A percentile compares a stretch with the other conserved stretches of the same genome.
phyloP scores from a whole-genome alignment of 2,329 filamentous ascomycete genomes.

The Pestalotiopsis sp. region DNA sequence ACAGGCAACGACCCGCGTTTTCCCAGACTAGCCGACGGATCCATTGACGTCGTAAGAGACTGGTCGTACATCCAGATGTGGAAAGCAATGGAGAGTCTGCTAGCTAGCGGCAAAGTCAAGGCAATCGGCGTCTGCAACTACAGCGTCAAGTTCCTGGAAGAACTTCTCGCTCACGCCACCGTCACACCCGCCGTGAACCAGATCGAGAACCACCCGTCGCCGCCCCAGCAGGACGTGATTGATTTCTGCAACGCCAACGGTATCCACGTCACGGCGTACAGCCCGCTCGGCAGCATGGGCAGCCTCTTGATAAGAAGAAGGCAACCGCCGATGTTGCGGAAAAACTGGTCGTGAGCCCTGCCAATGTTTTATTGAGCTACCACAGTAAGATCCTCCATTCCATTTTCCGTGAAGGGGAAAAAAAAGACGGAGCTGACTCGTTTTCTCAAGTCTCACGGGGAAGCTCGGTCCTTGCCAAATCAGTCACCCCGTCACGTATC shows the following conservation, averaged over 20 bases:
- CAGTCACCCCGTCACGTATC: background rate
- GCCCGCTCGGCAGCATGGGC: conserved; percentile 55
- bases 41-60: conserved; percentile 69
- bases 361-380: background rate
- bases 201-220: conserved; percentile 73
- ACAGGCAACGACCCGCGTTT: conserved; percentile 74
- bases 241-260: conserved; percentile 68
- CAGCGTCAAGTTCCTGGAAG: conserved; percentile 56
- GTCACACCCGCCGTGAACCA: conserved; percentile 70
- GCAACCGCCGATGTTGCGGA: background rate
- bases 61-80: conserved; percentile 77
- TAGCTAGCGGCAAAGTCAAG: conserved; percentile 58
- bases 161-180: conserved; percentile 50
- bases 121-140: conserved; percentile 62
- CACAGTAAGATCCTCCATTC: background rate
- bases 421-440: background rate
- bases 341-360: background rate
- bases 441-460: background rate
- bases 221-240: conserved; percentile 73
- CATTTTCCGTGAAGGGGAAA: background rate
- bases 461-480: background rate
- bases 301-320: background rate
- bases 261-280: conserved; percentile 75
- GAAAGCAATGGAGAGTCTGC: conserved; percentile 72
- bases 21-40: conserved; percentile 74